Evolutionary conservation across 169 alveolate genomes (phyloP).

Genomic region (Blepharisma undulans): DNA sequence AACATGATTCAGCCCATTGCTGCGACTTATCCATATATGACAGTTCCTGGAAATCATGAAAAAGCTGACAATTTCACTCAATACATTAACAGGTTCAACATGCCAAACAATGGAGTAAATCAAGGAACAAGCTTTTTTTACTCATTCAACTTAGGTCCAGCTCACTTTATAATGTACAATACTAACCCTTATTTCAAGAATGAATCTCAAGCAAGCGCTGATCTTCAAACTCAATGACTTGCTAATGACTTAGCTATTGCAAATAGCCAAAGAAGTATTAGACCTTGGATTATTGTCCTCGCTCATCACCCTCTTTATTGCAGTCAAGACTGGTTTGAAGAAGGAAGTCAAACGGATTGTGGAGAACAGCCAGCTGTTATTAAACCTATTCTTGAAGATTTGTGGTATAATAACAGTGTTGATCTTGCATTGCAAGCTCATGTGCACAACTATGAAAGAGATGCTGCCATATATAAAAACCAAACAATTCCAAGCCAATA

Average conservation of each 20-base stretch:
- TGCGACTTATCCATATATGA: slow-evolving; percentile 23
- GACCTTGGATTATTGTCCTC: slow-evolving; percentile 34
- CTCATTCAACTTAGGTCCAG: slow-evolving; percentile 28
- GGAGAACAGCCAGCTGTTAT: background rate
- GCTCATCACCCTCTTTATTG: slow-evolving; percentile 41
- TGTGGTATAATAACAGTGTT: background rate
- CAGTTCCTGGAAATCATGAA: slow-evolving; percentile 38
- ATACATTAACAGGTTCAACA: slow-evolving; percentile 23
- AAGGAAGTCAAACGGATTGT: background rate
- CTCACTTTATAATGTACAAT: slow-evolving; percentile 18
- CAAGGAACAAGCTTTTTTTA: slow-evolving; percentile 24
- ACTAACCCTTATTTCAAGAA: background rate
- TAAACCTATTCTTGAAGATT: background rate
- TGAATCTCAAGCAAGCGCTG: background rate
- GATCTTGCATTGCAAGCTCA: slow-evolving; percentile 34
- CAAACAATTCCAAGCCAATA: slow-evolving; percentile 9
- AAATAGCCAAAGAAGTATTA: background rate
- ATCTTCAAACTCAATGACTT: background rate
- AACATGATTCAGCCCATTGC: slow-evolving; percentile 4
- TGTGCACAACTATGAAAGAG: slow-evolving; percentile 39
- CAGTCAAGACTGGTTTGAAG: background rate
- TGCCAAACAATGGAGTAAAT: slow-evolving; percentile 28
- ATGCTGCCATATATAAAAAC: slow-evolving; percentile 21
- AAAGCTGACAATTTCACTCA: background rate
- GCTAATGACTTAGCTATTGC: slow-evolving; percentile 15